Evolutionary conservation across 169 alveolate species (phyloP), one percentile per base, ranked within the genome.

Genomic region (Plasmodium yoelii): DNA sequence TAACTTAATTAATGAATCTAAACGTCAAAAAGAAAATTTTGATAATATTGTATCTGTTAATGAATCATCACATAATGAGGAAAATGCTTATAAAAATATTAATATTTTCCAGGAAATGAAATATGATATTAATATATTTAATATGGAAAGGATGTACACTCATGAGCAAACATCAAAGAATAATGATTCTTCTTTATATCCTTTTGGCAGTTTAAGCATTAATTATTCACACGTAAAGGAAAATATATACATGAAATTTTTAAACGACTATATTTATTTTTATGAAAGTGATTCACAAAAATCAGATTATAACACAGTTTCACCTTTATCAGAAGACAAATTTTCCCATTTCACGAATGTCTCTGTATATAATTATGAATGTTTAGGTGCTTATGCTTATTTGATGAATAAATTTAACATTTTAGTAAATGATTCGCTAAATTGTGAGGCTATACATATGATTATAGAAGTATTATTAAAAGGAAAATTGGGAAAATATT

Each of bases 351-450:
- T 86, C 28, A 53, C 28, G 26, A 70, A 86, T 44, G 53, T 68
- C 18, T 70, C 91, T 26, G 71, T 70, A 6, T 70, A 86, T 64
- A 61, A 59, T 7, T 86, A 86, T 28, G 91, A 86, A 15, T 86
- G 91, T 13, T 57, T 86, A 24, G 91, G 91, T 1, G 91, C 87
- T 9, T 86, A 86, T 51, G 91, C 87, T 34, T 86, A 86, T 28
- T 59, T 86, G 69, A 70, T 86, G 73, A 86, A 86, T 49, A 86
- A 71, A 26, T 86, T 86, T 34, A 86, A 86, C 60, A 86, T 86
- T 19, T 65, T 86, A 19, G 91, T 86, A 55, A 71, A 86, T 61
- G 73, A 26, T 3, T 44, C 65, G 4, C 42, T 86, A 10, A 86
- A 86, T 22, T 86, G 91, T 70, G 91, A 86, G 19, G 91, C 82